A percentile compares a stretch with the other conserved stretches of the same genome.
Conservation (phyloP, 2,329 filamentous ascomycete genomes). For the Pestalotiopsis sp. region DNA sequence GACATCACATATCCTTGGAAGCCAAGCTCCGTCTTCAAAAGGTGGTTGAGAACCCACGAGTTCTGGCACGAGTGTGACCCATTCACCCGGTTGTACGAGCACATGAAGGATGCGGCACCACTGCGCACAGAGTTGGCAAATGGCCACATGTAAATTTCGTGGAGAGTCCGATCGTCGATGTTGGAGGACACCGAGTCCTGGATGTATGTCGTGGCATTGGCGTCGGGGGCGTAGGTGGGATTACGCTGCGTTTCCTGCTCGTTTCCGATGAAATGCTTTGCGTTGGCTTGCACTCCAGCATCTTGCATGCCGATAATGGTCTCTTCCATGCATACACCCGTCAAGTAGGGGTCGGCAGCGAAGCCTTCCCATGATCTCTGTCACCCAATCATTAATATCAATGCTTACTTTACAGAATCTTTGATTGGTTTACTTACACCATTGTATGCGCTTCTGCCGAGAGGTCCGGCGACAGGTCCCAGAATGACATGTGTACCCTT, state of each 20-base stretch:
- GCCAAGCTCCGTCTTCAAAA: slow-evolving; percentile 50
- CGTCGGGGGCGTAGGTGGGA: slow-evolving; percentile 2
- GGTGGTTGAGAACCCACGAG: slow-evolving; percentile 48
- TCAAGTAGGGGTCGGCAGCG: slow-evolving; percentile 68
- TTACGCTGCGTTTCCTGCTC: slow-evolving; percentile 21
- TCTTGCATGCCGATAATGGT: slow-evolving; percentile 37
- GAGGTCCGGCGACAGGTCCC: slow-evolving; percentile 40
- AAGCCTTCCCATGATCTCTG: slow-evolving; percentile 65
- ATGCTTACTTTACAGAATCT: not conserved
- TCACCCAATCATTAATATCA: not conserved
- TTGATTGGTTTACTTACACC: slow-evolving; percentile 36
- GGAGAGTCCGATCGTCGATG: slow-evolving; percentile 73
- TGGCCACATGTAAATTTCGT: slow-evolving; percentile 78
- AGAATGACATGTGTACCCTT: slow-evolving; percentile 76
- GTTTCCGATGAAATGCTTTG: slow-evolving; percentile 41
- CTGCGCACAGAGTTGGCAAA: slow-evolving; percentile 73
- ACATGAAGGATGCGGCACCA: slow-evolving; percentile 66
- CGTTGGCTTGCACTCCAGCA: slow-evolving; percentile 38
- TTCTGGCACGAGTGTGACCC: slow-evolving; percentile 82
- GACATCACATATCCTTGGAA: slow-evolving; percentile 49
- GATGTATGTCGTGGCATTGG: not conserved
- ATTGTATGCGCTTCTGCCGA: slow-evolving; percentile 43
- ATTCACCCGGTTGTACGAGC: slow-evolving; percentile 77
- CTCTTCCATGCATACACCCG: slow-evolving; percentile 51
- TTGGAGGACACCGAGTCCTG: slow-evolving; percentile 52